Conservation (phyloP, 2,329 filamentous ascomycete genomes). For the Simplicillium sp. region DNA sequence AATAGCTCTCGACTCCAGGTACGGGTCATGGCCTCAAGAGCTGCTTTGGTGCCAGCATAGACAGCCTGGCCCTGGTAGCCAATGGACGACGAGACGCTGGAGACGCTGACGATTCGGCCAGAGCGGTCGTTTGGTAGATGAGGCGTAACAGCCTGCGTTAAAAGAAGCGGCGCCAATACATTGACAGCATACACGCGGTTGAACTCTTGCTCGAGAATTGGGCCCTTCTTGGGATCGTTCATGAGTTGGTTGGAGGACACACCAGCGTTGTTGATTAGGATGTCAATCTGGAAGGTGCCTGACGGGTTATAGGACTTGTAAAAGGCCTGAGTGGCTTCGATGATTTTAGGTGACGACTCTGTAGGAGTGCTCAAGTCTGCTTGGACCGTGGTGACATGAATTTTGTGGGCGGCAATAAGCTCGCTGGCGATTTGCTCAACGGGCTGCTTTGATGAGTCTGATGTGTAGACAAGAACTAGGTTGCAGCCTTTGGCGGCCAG, state of each 20-base stretch:
- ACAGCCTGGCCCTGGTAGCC: constrained; percentile 38
- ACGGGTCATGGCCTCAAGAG: constrained; percentile 41
- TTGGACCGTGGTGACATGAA: constrained; percentile 17
- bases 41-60: constrained; percentile 41
- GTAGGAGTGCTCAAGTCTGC: constrained; percentile 18
- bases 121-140: constrained; percentile 61
- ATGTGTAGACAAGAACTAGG: constrained; percentile 51
- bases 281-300: constrained; percentile 53
- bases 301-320: constrained; percentile 13
- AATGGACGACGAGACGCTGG: constrained; percentile 32
- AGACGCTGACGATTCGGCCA: constrained; percentile 41
- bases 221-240: constrained; percentile 37
- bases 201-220: constrained; percentile 42
- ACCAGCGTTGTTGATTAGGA: constrained; percentile 74
- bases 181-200: constrained; percentile 63
- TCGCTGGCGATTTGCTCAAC: constrained; percentile 37
- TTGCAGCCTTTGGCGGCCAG: constrained; percentile 52
- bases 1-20: constrained; percentile 41
- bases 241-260: constrained; percentile 50
- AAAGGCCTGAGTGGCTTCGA: constrained; percentile 17
- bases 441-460: constrained; percentile 37
- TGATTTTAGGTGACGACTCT: constrained; percentile 15
- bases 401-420: constrained; percentile 33
- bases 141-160: constrained; percentile 60
- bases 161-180: constrained; percentile 63